Evolutionary conservation across 352 stramenopile genomes (phyloP).

Genomic region (Thraustotheca clavata): DNA sequence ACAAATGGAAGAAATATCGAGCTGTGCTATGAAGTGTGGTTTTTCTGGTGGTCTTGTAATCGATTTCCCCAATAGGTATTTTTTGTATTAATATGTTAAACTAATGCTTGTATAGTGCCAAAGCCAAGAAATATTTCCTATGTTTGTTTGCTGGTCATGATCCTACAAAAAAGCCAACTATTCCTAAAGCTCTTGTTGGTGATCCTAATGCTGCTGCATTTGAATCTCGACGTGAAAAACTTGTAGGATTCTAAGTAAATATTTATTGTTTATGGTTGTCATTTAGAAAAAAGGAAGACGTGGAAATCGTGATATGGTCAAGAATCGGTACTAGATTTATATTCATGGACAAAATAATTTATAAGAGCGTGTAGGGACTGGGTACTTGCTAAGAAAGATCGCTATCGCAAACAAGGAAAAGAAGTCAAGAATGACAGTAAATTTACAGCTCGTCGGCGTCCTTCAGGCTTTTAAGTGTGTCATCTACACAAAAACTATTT

Average conservation of each 20-base stretch:
- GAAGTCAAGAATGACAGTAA: conserved; percentile 96
- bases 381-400: conserved; percentile 97
- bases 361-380: conserved; percentile 89
- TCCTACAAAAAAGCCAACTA: conserved; percentile 34
- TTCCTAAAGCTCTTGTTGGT: conserved; percentile 76
- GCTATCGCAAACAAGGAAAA: conserved; percentile 96
- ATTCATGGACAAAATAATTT: background rate
- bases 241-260: conserved; percentile 29
- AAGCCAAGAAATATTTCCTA: conserved; percentile 99
- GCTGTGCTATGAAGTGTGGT: conserved; percentile 80
- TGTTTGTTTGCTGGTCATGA: conserved; percentile 94
- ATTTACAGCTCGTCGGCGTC: conserved; percentile 95
- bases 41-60: conserved; percentile 97
- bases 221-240: conserved; percentile 41
- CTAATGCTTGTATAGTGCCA: conserved; percentile 46
- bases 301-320: conserved; percentile 42
- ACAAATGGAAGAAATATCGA: conserved; percentile 93
- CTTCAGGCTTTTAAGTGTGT: conserved; percentile 94
- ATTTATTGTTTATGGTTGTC: background rate
- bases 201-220: conserved; percentile 47
- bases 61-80: conserved; percentile 95
- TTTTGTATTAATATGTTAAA: background rate
- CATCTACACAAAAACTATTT: too few relatives aligned
- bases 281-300: conserved; percentile 16
- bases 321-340: conserved; percentile 39